Conservation (phyloP, 495 filamentous ascomycete genomes). For the Saxispiralis lemnorum region DNA sequence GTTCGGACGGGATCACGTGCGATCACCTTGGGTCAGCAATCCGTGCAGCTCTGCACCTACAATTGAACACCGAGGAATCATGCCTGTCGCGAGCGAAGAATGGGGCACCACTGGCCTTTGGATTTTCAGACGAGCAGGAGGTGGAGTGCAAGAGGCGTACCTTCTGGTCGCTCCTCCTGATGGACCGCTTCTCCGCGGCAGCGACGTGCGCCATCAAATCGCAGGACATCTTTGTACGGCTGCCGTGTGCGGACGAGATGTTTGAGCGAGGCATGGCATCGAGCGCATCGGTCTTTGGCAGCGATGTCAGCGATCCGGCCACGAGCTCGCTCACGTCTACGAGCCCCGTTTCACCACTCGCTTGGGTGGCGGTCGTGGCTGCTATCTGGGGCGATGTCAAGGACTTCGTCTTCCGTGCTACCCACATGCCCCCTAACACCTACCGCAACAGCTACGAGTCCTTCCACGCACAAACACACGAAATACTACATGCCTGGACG, state of each 20-base stretch:
- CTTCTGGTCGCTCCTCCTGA: conserved; percentile 42
- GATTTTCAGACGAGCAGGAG: conserved; percentile 18
- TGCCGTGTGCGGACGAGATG: conserved; percentile 39
- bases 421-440: conserved; percentile 29
- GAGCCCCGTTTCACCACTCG: conserved; percentile 33
- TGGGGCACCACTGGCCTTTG: conserved; percentile 23
- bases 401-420: conserved; percentile 36
- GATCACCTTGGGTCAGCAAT: conserved; percentile 43
- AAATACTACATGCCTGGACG: conserved; percentile 34
- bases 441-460: conserved; percentile 30
- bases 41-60: conserved; percentile 34
- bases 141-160: conserved; percentile 48
- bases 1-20: conserved; percentile 35
- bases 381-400: conserved; percentile 49
- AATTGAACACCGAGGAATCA: conserved; percentile 43
- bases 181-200: conserved; percentile 37
- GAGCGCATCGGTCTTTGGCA: conserved; percentile 39
- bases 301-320: conserved; percentile 21
- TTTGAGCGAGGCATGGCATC: conserved; percentile 36
- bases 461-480: conserved; percentile 33
- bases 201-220: conserved; percentile 28
- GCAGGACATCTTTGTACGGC: conserved; percentile 43
- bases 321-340: conserved; percentile 1
- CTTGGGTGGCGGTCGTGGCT: conserved; percentile 40
- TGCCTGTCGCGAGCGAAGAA: conserved; percentile 22